A percentile compares a stretch with the other conserved stretches of the same genome.
Evolutionary conservation across 2,329 filamentous ascomycete genomes (phyloP).

Genomic region (Rosellinia necatrix): DNA sequence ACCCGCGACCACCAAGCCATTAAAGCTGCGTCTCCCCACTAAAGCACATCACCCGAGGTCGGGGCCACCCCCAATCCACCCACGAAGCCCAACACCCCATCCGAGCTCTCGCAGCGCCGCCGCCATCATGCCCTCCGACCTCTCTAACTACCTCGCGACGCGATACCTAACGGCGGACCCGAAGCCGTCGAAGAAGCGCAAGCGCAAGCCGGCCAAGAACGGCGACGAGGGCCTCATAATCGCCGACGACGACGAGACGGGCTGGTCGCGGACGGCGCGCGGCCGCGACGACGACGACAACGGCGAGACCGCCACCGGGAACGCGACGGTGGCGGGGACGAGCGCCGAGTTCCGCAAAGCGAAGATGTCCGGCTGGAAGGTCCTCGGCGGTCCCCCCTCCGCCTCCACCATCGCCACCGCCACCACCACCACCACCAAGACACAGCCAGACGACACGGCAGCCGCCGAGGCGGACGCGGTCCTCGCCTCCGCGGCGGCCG

Average conservation of each 20-base stretch:
- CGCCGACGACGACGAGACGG: conserved; percentile 65
- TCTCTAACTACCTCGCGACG: conserved; percentile 86
- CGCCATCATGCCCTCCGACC: conserved; percentile 57
- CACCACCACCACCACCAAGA: conserved; percentile 48
- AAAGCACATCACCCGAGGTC: no score
- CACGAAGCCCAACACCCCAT: not conserved
- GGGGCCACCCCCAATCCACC: no score
- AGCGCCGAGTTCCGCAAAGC: conserved; percentile 70
- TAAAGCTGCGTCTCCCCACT: no score
- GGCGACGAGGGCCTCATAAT: conserved; percentile 65
- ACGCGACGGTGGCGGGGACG: conserved; percentile 53
- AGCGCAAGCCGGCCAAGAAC: conserved; percentile 59
- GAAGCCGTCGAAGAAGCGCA: conserved; percentile 65
- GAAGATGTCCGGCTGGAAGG: conserved; percentile 83
- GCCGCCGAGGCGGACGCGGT: conserved; percentile 69
- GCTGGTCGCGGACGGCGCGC: conserved; percentile 55
- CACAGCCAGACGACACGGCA: conserved; percentile 59
- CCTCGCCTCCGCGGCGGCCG: conserved; percentile 72
- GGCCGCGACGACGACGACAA: conserved; percentile 58
- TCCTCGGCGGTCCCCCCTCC: conserved; percentile 63
- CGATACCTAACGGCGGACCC: conserved; percentile 76
- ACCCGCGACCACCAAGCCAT: no score
- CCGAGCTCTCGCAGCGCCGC: not conserved
- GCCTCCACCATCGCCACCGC: conserved; percentile 38
- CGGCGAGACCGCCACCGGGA: conserved; percentile 52